These are phyloP conservation scores for Alternaria gansuensis DNA, from an alignment of 2,329 filamentous ascomycete genomes.

Conservation along the genomic window DNA sequence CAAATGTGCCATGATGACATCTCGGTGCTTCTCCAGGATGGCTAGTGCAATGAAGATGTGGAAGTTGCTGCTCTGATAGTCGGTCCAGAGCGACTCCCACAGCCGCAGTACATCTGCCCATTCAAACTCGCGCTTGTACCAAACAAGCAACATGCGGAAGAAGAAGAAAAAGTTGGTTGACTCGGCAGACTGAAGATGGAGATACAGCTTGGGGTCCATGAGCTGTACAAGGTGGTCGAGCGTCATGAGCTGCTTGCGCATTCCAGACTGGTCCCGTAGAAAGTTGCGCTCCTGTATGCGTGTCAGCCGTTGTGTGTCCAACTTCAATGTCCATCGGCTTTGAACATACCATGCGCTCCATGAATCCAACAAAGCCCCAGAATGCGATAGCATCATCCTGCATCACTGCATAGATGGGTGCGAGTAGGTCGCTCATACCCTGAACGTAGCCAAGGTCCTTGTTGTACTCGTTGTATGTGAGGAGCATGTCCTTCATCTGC, in stretches of 20 bases:
- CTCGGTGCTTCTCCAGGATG: slow-evolving; percentile 93
- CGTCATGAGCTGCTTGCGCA: slow-evolving; percentile 89
- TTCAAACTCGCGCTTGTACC: slow-evolving; percentile 97
- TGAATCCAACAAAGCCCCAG: slow-evolving; percentile 95
- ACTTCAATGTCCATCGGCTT: too few relatives aligned
- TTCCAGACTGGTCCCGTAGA: slow-evolving; percentile 91
- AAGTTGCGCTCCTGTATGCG: slow-evolving; percentile 81
- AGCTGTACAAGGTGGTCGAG: slow-evolving; percentile 95
- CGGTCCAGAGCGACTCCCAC: slow-evolving; percentile 96
- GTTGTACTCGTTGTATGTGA: slow-evolving; percentile 99
- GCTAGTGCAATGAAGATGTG: slow-evolving; percentile 94
- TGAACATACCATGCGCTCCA: slow-evolving; percentile 81
- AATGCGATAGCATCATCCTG: slow-evolving; percentile 98
- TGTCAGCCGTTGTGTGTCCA: slow-evolving; percentile 17
- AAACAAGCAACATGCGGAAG: slow-evolving; percentile 98
- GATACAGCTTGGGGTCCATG: slow-evolving; percentile 93
- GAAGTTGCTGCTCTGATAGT: slow-evolving; percentile 87
- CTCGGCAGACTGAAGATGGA: slow-evolving; percentile 87
- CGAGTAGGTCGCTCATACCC: slow-evolving; percentile 96
- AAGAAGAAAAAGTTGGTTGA: slow-evolving; percentile 99
- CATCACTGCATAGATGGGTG: slow-evolving; percentile 94
- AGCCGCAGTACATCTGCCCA: slow-evolving; percentile 87
- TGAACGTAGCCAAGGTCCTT: slow-evolving; percentile 95
- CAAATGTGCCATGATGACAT: slow-evolving; percentile 94
- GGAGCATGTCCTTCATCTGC: slow-evolving; percentile 98